Percentiles rank a stretch among this genome's conserved stretches.
phyloP scores from a whole-genome alignment of 139 green algal genomes.

The Closterium sp. region DNA sequence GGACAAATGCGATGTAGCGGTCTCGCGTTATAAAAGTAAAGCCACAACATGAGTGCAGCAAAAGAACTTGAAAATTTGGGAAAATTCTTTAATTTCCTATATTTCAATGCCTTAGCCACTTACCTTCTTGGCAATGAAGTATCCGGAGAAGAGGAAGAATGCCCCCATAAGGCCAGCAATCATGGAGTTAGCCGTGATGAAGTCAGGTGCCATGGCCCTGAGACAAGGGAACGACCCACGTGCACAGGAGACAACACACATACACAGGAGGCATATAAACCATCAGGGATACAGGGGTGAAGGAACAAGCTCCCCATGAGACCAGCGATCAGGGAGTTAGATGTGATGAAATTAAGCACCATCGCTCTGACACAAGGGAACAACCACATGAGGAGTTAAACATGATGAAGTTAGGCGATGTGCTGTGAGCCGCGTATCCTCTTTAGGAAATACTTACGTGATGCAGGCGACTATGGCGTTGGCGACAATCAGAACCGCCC shows the following conservation, averaged over 20 bases:
- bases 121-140: slow-evolving; percentile 39
- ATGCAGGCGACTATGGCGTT: slow-evolving; percentile 26
- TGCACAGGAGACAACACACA: not conserved
- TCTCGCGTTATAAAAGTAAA: too few species aligned
- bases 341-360: slow-evolving; percentile 21
- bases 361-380: slow-evolving; percentile 3
- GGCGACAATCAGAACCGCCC: slow-evolving; percentile 5
- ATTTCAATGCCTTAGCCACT: not conserved
- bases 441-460: slow-evolving; percentile 5
- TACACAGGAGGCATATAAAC: too few species aligned
- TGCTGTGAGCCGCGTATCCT: too few species aligned
- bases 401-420: too few species aligned
- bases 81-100: too few species aligned
- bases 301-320: slow-evolving; percentile 13
- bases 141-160: slow-evolving; percentile 38
- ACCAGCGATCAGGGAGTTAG: slow-evolving; percentile 29
- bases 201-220: slow-evolving; percentile 27
- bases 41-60: too few species aligned
- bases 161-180: slow-evolving; percentile 31
- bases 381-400: too few species aligned
- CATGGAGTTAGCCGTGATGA: slow-evolving; percentile 37
- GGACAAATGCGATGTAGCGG: too few species aligned
- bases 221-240: not conserved
- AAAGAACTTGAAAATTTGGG: too few species aligned
- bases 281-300: not conserved